Evolutionary conservation across 371 early-diverging fungal genomes (phyloP).

Genomic region (Mortierella sp.): DNA sequence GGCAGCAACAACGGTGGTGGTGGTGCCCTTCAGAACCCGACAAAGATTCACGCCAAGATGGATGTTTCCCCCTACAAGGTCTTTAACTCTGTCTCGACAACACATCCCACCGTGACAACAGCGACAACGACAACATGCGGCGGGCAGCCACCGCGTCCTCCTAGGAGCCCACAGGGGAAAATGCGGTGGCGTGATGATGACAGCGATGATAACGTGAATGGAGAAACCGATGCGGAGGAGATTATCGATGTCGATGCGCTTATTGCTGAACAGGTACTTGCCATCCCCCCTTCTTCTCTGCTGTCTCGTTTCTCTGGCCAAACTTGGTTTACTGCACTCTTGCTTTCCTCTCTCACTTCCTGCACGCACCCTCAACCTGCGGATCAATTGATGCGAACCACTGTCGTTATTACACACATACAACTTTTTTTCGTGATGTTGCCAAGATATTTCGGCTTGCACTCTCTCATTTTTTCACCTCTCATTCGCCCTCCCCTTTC

Average conservation of each 20-base stretch:
- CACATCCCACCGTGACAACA: background rate
- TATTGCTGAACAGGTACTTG: constrained; percentile 50
- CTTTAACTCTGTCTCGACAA: constrained; percentile 1
- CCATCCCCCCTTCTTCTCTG: background rate
- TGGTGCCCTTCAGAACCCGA: constrained; percentile 13
- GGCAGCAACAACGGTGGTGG: background rate
- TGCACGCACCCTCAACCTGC: background rate
- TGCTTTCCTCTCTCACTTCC: background rate
- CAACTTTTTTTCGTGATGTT: background rate
- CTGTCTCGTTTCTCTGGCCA: background rate
- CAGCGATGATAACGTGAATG: constrained; percentile 17
- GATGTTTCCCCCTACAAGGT: constrained; percentile 12
- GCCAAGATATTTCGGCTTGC: background rate
- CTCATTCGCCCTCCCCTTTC: background rate
- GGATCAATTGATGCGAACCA: background rate
- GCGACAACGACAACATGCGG: background rate
- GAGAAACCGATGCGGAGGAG: constrained; percentile 40
- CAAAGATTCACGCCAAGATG: constrained; percentile 21
- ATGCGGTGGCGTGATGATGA: constrained; percentile 29
- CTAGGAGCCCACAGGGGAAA: constrained; percentile 34
- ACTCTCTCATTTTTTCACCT: background rate
- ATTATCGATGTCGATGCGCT: constrained; percentile 46
- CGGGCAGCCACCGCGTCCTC: constrained; percentile 14
- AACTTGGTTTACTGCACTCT: background rate
- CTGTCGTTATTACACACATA: background rate